Evolutionary conservation across 2,329 filamentous ascomycete species (phyloP), one percentile per base, ranked within the genome.

Genomic region (Phoma herbarum): DNA sequence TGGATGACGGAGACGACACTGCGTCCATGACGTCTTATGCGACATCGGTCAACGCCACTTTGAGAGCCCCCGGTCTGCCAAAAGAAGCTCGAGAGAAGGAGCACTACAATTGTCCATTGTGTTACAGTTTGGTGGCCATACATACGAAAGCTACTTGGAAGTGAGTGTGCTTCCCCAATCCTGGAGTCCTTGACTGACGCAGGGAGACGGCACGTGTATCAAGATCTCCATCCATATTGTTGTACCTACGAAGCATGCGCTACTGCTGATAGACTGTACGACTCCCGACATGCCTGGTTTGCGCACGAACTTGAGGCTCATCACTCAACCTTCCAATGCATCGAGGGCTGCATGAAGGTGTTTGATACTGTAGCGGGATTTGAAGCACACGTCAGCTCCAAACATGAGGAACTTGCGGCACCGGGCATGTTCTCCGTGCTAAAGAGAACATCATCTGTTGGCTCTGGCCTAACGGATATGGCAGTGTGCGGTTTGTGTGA

Each of bases 31-130:
- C 71, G 1, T 74, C 72, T 3, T 73, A 69, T 49, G 68, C 71
- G 18, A 60, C 65, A 7, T 70, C 70, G 1, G 47, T 62, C 12
- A 65, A 64, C 41, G 57, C 62, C 1, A 64, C 63, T 2, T 58
- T 74, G 16, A 60, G 59, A 18, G 60, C 71, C 3, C 72, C 72
- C 10, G 20, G 61, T 2, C 56, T 73, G 14, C 72, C 71, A 3
- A 62, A 64, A 25, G 57, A 67, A 26, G 63, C 63, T 7, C 49
- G 54, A n/a, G 52, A 66, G 16, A 59, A 66, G 8, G 55, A 70
- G 2, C 64, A 65, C n/a, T 77, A 71, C 47, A 65, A 74, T 53
- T 77, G 72, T 37, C 71, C 74, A 22, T 58, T 73, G 18, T 76
- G 74, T 51, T 73, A 61, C 51, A 61, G 58, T 18, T 64, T 75